Conservation (phyloP, 768 basidiomycete species). For the Russula olivacea region DNA sequence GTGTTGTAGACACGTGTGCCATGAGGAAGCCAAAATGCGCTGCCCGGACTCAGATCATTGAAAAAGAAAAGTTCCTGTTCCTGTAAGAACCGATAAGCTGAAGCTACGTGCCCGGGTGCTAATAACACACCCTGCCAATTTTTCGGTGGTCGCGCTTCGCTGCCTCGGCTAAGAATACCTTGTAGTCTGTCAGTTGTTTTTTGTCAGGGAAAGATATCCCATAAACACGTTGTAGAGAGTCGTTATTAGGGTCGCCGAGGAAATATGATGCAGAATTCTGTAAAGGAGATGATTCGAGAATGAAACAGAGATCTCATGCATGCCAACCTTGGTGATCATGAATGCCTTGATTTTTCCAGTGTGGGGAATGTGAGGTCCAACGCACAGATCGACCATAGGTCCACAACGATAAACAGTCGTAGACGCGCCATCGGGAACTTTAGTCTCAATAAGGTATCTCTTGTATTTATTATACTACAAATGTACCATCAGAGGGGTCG, state of each 20-base stretch:
- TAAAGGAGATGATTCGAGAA: neutral
- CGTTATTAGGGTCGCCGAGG: constrained; percentile 88
- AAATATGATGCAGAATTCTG: constrained; percentile 98
- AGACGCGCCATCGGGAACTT: constrained; percentile 92
- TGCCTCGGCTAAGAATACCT: constrained; percentile 91
- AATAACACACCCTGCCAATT: constrained; percentile 67
- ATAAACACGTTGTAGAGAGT: constrained; percentile 92
- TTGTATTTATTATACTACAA: constrained; percentile 97
- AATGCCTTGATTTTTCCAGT: constrained; percentile 97
- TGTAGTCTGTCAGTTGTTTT: constrained; percentile 92
- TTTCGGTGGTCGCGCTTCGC: constrained; percentile 97
- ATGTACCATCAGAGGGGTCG: neutral
- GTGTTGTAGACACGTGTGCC: constrained; percentile 96
- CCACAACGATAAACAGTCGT: constrained; percentile 99
- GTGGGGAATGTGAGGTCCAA: constrained; percentile 97
- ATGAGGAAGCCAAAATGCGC: constrained; percentile 94
- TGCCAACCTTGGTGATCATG: constrained; percentile 83
- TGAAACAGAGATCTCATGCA: neutral
- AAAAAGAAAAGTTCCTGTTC: constrained; percentile 99
- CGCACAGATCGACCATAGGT: constrained; percentile 95
- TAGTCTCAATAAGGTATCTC: constrained; percentile 88
- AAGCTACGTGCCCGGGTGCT: neutral
- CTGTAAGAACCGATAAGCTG: constrained; percentile 31
- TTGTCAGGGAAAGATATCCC: constrained; percentile 99
- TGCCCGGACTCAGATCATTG: constrained; percentile 93